Conservation (phyloP, 441 rosid genomes). For the Gossypium laxum region DNA sequence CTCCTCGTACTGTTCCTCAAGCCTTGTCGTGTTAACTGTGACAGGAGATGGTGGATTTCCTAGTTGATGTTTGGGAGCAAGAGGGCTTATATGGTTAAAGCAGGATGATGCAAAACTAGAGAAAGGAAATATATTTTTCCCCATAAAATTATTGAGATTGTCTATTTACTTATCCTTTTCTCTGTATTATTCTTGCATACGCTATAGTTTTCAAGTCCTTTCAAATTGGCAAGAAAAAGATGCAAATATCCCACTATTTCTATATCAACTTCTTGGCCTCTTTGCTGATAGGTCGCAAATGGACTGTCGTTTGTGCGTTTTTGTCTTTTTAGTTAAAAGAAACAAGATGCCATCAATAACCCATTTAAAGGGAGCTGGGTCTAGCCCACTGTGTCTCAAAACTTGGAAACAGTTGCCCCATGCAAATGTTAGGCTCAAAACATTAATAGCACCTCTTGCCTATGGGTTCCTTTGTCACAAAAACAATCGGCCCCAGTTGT, state of each 20-base stretch:
- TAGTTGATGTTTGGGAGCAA: slow-evolving; percentile 69
- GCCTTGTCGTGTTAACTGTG: slow-evolving; percentile 9
- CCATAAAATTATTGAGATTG: not conserved
- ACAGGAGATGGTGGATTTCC: slow-evolving; percentile 77
- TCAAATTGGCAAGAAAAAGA: not conserved
- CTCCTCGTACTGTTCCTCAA: not conserved
- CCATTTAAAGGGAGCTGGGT: not conserved
- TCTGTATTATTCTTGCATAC: not conserved
- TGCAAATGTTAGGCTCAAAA: not conserved
- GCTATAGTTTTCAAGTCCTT: not conserved
- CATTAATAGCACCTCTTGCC: not conserved
- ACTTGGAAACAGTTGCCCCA: not conserved
- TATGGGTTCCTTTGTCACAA: not conserved
- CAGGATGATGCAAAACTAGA: not conserved
- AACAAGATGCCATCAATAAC: not conserved
- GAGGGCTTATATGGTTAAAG: slow-evolving; percentile 59
- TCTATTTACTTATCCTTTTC: not conserved
- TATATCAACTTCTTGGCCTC: not conserved
- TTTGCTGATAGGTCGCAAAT: not conserved
- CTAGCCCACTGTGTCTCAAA: not conserved
- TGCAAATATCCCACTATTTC: not conserved
- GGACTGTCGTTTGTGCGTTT: not conserved
- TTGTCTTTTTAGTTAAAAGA: not conserved
- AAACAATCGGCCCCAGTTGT: not conserved
- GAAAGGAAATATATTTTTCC: not conserved